phyloP scores from a whole-genome alignment of 1,139 yeast genomes.

The Nematodospora anomalae region DNA sequence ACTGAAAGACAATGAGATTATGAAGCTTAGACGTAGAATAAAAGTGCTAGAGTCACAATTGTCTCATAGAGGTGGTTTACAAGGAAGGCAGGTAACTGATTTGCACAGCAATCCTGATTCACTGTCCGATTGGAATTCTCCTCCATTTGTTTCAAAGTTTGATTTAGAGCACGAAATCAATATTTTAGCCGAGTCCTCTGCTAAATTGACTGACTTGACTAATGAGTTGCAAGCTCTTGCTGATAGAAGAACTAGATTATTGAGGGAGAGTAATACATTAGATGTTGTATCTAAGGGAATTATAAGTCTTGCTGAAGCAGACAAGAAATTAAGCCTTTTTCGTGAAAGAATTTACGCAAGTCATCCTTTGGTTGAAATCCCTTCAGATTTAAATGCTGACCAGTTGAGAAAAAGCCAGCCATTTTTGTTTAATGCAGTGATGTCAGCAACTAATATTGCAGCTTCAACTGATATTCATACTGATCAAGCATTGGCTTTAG shows the following conservation, averaged over 20 bases:
- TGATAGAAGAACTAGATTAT: conserved; percentile 37
- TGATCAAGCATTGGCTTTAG: conserved; percentile 43
- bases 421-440: conserved; percentile 59
- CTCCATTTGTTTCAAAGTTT: conserved; percentile 30
- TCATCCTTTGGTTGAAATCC: conserved; percentile 58
- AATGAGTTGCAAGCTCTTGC: conserved; percentile 34
- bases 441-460: conserved; percentile 59
- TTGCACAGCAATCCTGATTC: conserved; percentile 6
- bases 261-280: conserved; percentile 20
- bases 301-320: conserved; percentile 51
- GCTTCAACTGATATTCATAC: conserved; percentile 30
- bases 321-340: conserved; percentile 44
- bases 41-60: conserved; percentile 22
- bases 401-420: conserved; percentile 55
- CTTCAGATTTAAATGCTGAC: conserved; percentile 42
- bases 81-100: conserved; percentile 1
- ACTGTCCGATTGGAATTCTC: conserved; percentile 20
- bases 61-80: conserved; percentile 8
- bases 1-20: conserved; percentile 16
- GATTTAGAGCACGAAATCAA: conserved; percentile 41
- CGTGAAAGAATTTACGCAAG: conserved; percentile 34
- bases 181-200: conserved; percentile 30
- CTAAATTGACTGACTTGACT: conserved; percentile 38
- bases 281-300: conserved; percentile 54
- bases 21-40: conserved; percentile 22